Base-by-base conservation (phyloP, 495 filamentous ascomycete species). In the Penicillium pancosmium region DNA sequence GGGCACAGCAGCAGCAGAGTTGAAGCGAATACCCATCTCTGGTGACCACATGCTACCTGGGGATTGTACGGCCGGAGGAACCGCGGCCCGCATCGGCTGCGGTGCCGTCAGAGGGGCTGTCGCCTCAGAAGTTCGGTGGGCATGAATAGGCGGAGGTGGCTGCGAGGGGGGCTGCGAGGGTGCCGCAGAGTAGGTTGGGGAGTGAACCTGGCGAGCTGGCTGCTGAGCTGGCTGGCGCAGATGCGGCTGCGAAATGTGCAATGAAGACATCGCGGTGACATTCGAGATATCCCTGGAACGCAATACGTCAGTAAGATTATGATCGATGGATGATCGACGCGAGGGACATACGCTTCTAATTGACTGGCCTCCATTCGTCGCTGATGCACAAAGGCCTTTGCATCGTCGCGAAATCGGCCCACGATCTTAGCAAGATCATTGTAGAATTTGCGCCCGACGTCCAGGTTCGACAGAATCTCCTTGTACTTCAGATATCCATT, bases 401-500 rank as follows among this genome's bases (percentile, higher is more conserved):
- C 86, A 36, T 90, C 90, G 59, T 95, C 92, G 19, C 90, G 81
- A 61, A 91, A 91, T 23, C 88, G 80, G 10, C 80, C 85, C 1
- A 97, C 86, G 44, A 97, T 92, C 71, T 88, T 90, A 41, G 86
- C 89, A 2, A 98, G 82, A 65, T 97, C 93, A 67, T 98, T 98
- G 76, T 98, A 98, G 70, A 98, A 98, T 65, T 96, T 97, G 43
- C 93, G 76, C 1, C 91, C 94, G 0, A 88, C 89, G 54, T 97
- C 91, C 0, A 97, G 75, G 66, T 98, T 95, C 43, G 82, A 89
- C 43, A 95, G 85, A 53, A 97, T 88, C 71, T 98, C 93, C 72
- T 94, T 95, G 73, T 97, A 97, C 74, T 92, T 94, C 72, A 91
- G 82, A 68, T 95, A 97, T 9, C 91, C 94, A 54, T 92, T 94